phyloP scores from a whole-genome alignment of 2,329 filamentous ascomycete genomes.

The Colletotrichum cereale region DNA sequence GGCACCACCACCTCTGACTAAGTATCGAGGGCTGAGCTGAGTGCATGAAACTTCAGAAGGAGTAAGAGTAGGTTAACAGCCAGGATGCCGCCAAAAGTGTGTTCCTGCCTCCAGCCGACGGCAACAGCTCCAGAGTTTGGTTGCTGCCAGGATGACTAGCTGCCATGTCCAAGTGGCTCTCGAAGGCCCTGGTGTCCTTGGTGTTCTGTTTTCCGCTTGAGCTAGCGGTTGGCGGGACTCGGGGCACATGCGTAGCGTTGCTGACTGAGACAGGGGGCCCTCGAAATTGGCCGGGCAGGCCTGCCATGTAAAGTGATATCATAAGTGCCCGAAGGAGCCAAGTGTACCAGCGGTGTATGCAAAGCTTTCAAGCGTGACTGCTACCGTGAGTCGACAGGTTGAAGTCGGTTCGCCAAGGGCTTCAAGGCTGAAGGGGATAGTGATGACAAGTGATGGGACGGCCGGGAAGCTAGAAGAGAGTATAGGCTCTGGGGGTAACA shows the following conservation, averaged over 20 bases:
- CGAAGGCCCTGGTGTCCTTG: not conserved
- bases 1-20: not conserved
- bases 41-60: not conserved
- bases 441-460: not conserved
- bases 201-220: not conserved
- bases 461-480: not conserved
- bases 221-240: conserved; percentile 12
- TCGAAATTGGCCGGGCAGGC: conserved; percentile 6
- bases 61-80: not conserved
- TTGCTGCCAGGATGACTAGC: conserved; percentile 16
- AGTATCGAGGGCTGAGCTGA: not conserved
- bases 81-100: conserved; percentile 6
- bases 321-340: not conserved
- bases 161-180: not conserved
- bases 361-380: not conserved
- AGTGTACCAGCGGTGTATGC: not conserved
- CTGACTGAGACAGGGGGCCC: not conserved
- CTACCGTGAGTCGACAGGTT: not conserved
- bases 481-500: not conserved
- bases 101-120: not conserved
- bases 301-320: conserved; percentile 29
- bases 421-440: not conserved
- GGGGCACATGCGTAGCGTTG: conserved; percentile 7
- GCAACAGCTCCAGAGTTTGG: not conserved
- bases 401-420: not conserved